A percentile compares a stretch with the other conserved stretches of the same genome.
Conservation (phyloP, 768 basidiomycete genomes). For the Dendrothele bispora region DNA sequence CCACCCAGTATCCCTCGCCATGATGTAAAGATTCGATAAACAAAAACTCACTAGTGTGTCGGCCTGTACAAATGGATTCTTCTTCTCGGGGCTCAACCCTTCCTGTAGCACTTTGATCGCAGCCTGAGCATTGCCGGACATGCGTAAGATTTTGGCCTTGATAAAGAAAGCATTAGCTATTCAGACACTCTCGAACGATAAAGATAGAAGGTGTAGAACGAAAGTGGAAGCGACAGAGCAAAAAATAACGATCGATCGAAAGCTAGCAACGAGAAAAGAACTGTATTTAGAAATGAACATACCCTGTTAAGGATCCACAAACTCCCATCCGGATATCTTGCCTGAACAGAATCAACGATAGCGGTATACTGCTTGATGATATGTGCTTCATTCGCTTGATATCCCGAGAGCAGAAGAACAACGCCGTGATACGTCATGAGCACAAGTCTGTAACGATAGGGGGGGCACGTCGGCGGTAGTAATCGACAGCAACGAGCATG, state of each 20-base stretch:
- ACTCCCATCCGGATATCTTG: slow-evolving; percentile 63
- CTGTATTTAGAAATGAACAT: slow-evolving; percentile 10
- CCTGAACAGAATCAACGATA: slow-evolving; percentile 60
- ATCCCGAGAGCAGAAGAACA: slow-evolving; percentile 69
- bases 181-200: not conserved
- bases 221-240: no score
- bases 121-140: slow-evolving; percentile 61
- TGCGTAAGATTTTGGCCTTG: slow-evolving; percentile 79
- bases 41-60: slow-evolving; percentile 58
- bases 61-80: slow-evolving; percentile 56
- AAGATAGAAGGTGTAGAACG: no score
- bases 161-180: not conserved
- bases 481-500: not conserved
- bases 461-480: not conserved
- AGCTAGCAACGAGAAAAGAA: not conserved
- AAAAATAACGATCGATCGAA: not conserved
- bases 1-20: no score
- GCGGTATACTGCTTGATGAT: slow-evolving; percentile 62
- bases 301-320: slow-evolving; percentile 77
- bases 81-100: slow-evolving; percentile 53
- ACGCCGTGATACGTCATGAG: slow-evolving; percentile 81
- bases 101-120: slow-evolving; percentile 63
- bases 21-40: not conserved
- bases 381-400: slow-evolving; percentile 69
- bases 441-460: slow-evolving; percentile 46